Evolutionary conservation across 169 alveolate species (phyloP).

Genomic region (Plasmodium coatneyi): DNA sequence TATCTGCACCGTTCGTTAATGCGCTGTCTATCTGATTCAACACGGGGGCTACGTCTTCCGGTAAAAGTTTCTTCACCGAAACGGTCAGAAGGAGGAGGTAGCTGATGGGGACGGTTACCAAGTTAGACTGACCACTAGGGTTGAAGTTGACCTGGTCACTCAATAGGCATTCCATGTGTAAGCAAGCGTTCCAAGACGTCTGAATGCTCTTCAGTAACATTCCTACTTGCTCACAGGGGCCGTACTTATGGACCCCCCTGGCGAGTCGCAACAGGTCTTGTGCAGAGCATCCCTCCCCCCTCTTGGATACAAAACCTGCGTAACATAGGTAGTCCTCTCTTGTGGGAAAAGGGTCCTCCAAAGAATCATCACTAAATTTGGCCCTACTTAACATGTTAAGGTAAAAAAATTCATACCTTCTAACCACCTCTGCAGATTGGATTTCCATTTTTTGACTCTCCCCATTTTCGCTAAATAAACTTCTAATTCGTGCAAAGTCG

Average conservation of each 20-base stretch:
- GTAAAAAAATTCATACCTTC: constrained; percentile 37
- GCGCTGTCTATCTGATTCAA: constrained; percentile 5
- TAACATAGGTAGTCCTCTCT: constrained; percentile 2
- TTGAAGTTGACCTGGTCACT: background rate
- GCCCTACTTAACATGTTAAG: constrained; percentile 16
- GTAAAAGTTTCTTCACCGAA: background rate
- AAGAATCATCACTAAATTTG: background rate
- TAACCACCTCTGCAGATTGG: background rate
- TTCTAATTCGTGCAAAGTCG: background rate
- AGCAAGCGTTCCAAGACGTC: background rate
- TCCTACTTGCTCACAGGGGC: background rate
- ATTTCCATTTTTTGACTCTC: background rate
- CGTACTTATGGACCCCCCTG: background rate
- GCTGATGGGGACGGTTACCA: background rate
- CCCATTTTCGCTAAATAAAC: background rate
- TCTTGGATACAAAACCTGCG: background rate
- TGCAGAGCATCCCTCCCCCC: constrained; percentile 8
- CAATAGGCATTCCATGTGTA: too few species aligned
- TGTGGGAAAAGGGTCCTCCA: background rate
- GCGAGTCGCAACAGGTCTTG: constrained; percentile 23
- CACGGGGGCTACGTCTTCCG: constrained; percentile 2
- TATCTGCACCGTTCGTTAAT: background rate
- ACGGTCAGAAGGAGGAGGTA: constrained; percentile 31
- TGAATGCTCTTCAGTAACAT: constrained; percentile 7
- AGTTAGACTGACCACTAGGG: background rate